Evolutionary conservation across 371 early-diverging fungal genomes (phyloP).

Genomic region (Mucor sp.): DNA sequence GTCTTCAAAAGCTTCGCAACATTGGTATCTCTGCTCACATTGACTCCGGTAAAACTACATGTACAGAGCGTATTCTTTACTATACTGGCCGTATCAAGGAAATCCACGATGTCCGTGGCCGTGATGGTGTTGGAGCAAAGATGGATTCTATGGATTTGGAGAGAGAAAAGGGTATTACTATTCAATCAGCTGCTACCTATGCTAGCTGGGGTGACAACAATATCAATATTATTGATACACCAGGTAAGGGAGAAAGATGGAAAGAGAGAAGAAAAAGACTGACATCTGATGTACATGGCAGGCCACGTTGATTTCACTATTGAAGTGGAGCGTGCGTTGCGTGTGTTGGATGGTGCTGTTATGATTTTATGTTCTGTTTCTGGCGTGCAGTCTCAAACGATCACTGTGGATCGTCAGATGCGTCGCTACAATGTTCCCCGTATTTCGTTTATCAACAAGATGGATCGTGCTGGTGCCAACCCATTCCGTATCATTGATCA

Average conservation of each 20-base stretch:
- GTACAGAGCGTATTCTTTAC: conserved; percentile 96
- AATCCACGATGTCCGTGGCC: conserved; percentile 97
- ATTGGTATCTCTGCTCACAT: conserved; percentile 99
- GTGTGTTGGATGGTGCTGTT: conserved; percentile 91
- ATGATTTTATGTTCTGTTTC: conserved; percentile 84
- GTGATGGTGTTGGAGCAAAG: conserved; percentile 97
- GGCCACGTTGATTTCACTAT: conserved; percentile 95
- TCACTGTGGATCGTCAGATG: conserved; percentile 96
- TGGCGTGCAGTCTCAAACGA: conserved; percentile 93
- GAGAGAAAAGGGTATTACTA: conserved; percentile 95
- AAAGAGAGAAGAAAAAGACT: too few species aligned
- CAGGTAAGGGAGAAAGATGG: conserved; percentile 50
- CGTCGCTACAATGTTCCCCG: conserved; percentile 88
- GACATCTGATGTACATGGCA: conserved; percentile 13
- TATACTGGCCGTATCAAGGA: conserved; percentile 96
- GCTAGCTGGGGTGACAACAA: conserved; percentile 81
- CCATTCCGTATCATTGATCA: conserved; percentile 92
- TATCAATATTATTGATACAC: conserved; percentile 92
- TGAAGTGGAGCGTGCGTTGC: conserved; percentile 90
- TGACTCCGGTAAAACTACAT: conserved; percentile 97
- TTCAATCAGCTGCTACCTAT: conserved; percentile 90
- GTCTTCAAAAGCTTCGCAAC: conserved; percentile 78
- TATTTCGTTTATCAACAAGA: conserved; percentile 89
- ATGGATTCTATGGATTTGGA: conserved; percentile 99
- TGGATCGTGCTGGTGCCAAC: conserved; percentile 95